Base-by-base conservation (phyloP, 257 asterid genomes). In the Lithospermum erythrorhizon region DNA sequence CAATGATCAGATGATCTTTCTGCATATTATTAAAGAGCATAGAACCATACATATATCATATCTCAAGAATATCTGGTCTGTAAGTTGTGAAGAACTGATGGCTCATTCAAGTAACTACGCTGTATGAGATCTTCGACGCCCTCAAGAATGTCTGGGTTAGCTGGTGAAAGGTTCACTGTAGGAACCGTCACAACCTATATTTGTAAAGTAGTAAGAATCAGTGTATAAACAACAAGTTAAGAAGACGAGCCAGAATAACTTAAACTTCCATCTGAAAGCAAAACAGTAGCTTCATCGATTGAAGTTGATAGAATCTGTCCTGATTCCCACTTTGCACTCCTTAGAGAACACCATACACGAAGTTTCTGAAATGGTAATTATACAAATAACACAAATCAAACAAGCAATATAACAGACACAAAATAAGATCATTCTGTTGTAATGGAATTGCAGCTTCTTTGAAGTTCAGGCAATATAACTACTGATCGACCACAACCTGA, bases 101-200 rank as follows among this genome's bases (percentile, higher is more conserved):
- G 97, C 81, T 89, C 95, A 7, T 93, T 93, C 76, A 88, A 71
- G 81, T 82, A 86, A 76, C 89, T 80, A 62, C 88, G 97, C 35
- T 89, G 94, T 70, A 78, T 73, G 73, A 93, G 95, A 81, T 93
- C 94, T 70, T 89, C 95, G 45, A 89, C 97, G 29, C 86, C 95
- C 72, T 81, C 87, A 19, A 93, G 94, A 77, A 84, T 83, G 61
- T 76, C 83, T 0, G 98, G 95, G 81, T 93, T 93, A 70, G 97
- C 94, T 58, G 97, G 97, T 67, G 81, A 67, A 68, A 93, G 80
- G 47, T 86, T 90, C 57, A 59, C 69, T 32, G 70, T 70, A 41
- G 80, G 67, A 61, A 86, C 84, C 62, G 85, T 71, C 73, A 75
- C 79, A 73, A 75, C 82, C 98, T 89, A 63, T 59, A 67, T 66